These are phyloP conservation scores for Candida hungchunana DNA, from an alignment of 805 yeast species.

Conservation along the genomic window DNA sequence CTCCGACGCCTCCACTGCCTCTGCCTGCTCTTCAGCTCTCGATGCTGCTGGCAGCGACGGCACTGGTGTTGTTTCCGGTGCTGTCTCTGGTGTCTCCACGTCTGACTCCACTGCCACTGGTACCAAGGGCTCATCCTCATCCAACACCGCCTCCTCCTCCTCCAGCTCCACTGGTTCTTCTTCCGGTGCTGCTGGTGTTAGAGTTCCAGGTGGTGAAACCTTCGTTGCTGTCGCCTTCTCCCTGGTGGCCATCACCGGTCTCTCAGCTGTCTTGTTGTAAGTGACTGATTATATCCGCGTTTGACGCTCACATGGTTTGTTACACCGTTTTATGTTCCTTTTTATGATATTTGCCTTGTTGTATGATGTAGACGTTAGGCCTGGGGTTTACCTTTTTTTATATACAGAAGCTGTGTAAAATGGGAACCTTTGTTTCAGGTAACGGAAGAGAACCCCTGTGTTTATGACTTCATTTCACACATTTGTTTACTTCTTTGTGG, in stretches of 20 bases:
- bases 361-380: too few relatives aligned
- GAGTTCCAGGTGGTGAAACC: constrained; percentile 29
- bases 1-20: constrained; percentile 42
- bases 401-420: too few relatives aligned
- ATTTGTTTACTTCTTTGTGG: too few relatives aligned
- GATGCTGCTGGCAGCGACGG: constrained; percentile 69
- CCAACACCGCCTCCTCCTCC: constrained; percentile 5
- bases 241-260: constrained; percentile 33
- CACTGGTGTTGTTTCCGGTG: constrained; percentile 49
- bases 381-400: too few relatives aligned
- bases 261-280: constrained; percentile 34
- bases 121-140: constrained; percentile 1
- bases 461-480: too few relatives aligned
- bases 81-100: constrained; percentile 13
- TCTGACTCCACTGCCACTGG: constrained; percentile 8
- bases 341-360: too few relatives aligned
- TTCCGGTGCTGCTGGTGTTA: constrained; percentile 24
- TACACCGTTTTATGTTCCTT: background rate
- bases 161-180: constrained; percentile 22
- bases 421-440: too few relatives aligned
- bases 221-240: constrained; percentile 30
- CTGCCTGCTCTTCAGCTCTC: constrained; percentile 53
- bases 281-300: background rate
- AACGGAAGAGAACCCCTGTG: too few relatives aligned
- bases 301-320: background rate